Conservation (phyloP, 345 rosid species). For the Dipteronia dyeriana region DNA sequence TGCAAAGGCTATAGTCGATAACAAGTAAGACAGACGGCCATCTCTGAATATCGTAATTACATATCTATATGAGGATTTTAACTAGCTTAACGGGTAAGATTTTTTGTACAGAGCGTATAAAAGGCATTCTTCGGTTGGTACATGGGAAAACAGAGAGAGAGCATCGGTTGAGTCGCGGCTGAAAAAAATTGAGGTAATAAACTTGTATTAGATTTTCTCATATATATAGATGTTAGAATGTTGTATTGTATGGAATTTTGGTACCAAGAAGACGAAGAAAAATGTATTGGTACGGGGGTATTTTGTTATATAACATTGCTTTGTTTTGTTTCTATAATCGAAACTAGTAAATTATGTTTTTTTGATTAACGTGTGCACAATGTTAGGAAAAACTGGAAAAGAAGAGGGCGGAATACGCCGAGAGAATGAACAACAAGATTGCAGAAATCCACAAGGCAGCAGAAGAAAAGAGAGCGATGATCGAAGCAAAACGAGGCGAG, state of each 20-base stretch:
- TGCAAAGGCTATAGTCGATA: constrained; percentile 77
- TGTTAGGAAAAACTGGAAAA: constrained; percentile 56
- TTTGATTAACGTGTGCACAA: not conserved
- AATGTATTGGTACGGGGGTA: too few relatives aligned
- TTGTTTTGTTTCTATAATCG: too few relatives aligned
- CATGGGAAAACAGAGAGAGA: constrained; percentile 69
- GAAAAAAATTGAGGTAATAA: constrained; percentile 59
- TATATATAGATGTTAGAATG: too few relatives aligned
- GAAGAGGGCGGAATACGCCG: constrained; percentile 59
- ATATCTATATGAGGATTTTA: not conserved
- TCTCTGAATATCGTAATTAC: not conserved
- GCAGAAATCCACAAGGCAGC: constrained; percentile 61
- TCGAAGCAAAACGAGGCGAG: constrained; percentile 52
- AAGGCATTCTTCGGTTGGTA: constrained; percentile 46
- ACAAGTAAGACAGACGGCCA: constrained; percentile 49
- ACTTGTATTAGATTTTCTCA: too few relatives aligned
- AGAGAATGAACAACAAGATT: constrained; percentile 55
- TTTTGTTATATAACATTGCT: too few relatives aligned
- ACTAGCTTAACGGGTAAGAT: not conserved
- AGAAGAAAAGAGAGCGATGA: constrained; percentile 60
- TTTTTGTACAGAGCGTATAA: constrained; percentile 53
- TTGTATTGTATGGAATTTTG: not conserved
- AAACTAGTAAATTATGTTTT: not conserved
- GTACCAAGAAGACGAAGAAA: not conserved
- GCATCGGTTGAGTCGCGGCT: constrained; percentile 53